Percentiles rank a stretch among this genome's conserved stretches.
These are phyloP conservation scores for Eragrostis nindensis DNA, from an alignment of 176 grass and related monocot genomes.

Conservation along the genomic window DNA sequence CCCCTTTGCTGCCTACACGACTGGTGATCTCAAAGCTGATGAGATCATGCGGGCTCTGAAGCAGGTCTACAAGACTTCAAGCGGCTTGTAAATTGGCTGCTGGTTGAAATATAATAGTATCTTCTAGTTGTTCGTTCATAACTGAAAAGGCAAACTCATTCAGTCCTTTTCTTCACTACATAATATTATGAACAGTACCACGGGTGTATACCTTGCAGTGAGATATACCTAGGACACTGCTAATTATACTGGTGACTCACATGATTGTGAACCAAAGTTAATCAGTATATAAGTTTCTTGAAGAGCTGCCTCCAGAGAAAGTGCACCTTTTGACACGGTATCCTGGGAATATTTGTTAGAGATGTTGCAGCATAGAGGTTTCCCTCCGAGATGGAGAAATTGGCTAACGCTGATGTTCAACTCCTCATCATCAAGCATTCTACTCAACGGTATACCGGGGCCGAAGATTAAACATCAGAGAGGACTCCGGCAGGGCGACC, in stretches of 20 bases:
- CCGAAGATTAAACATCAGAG: too few relatives aligned
- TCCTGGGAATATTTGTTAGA: too few relatives aligned
- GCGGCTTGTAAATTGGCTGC: constrained; percentile 50
- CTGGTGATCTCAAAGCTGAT: constrained; percentile 49
- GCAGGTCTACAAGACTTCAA: constrained; percentile 69
- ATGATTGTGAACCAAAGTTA: constrained; percentile 22
- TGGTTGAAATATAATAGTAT: neutral
- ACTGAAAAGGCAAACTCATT: constrained; percentile 14
- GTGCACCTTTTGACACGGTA: too few relatives aligned
- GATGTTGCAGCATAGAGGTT: too few relatives aligned
- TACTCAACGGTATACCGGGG: too few relatives aligned
- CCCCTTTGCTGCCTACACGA: constrained; percentile 54
- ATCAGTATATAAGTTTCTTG: too few relatives aligned
- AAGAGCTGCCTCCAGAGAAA: too few relatives aligned
- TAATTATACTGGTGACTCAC: constrained; percentile 10
- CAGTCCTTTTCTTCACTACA: constrained; percentile 27
- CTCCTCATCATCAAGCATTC: too few relatives aligned
- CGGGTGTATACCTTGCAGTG: constrained; percentile 36
- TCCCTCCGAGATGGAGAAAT: too few relatives aligned
- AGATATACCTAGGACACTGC: constrained; percentile 36
- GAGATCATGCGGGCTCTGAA: constrained; percentile 81
- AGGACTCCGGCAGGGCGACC: too few relatives aligned
- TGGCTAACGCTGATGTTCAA: too few relatives aligned
- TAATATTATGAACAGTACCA: constrained; percentile 38
- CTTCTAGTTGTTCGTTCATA: constrained; percentile 27